Percentiles rank a stretch among this genome's conserved stretches.
phyloP scores from a whole-genome alignment of 148 eudicot genomes.

The Heliosperma pusillum region DNA sequence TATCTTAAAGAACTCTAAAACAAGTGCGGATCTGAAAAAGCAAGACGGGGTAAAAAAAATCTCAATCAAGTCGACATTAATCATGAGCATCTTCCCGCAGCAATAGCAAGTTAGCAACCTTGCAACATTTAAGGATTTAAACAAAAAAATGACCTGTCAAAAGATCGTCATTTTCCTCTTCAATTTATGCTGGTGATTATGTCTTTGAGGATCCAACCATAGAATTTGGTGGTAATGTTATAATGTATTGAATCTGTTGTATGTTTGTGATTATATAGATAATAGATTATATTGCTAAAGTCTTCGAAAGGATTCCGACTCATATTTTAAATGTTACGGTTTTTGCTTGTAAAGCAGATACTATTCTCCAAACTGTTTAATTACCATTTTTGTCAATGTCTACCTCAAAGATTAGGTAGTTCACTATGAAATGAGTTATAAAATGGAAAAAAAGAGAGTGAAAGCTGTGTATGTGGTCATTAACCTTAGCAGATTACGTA shows the following conservation, averaged over 20 bases:
- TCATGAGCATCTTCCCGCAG: too few species aligned
- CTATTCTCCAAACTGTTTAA: background rate
- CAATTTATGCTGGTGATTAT: constrained; percentile 72
- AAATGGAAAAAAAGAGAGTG: background rate
- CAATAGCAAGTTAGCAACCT: too few species aligned
- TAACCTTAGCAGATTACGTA: background rate
- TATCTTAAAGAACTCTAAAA: too few species aligned
- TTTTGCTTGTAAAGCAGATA: background rate
- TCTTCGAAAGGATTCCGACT: background rate
- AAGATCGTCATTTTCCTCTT: constrained; percentile 69
- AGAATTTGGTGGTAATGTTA: constrained; percentile 66
- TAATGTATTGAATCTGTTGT: background rate
- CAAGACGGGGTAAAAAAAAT: too few species aligned
- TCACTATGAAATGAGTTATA: background rate
- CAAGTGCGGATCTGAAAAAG: too few species aligned
- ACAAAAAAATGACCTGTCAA: too few species aligned
- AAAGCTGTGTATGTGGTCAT: background rate
- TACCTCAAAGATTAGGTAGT: background rate
- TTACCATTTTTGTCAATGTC: background rate
- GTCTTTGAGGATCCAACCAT: constrained; percentile 92
- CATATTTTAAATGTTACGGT: background rate
- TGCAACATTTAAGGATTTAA: too few species aligned
- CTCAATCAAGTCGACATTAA: too few species aligned
- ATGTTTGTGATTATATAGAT: background rate
- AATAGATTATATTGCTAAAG: background rate